These are phyloP conservation scores for Tolypocladium endophyticum DNA, from an alignment of 2,329 filamentous ascomycete species.

Conservation along the genomic window DNA sequence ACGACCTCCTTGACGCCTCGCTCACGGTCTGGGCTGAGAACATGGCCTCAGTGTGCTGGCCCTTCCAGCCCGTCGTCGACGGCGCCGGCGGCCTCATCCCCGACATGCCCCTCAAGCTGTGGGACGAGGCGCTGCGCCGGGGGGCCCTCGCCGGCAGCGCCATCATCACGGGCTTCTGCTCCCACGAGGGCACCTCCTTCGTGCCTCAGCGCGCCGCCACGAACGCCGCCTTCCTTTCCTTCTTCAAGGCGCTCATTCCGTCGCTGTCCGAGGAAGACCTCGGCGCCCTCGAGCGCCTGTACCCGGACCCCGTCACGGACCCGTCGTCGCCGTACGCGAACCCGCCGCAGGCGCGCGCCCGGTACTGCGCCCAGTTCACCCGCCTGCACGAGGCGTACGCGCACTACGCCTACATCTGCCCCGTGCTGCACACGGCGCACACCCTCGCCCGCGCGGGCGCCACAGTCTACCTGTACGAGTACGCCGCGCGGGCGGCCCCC, in stretches of 20 bases:
- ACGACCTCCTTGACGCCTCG: constrained; percentile 37
- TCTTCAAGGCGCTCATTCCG: constrained; percentile 54
- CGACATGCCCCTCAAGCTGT: constrained; percentile 47
- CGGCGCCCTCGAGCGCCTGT: constrained; percentile 43
- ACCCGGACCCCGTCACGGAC: constrained; percentile 44
- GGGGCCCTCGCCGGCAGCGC: constrained; percentile 15
- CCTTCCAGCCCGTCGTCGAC: constrained; percentile 63
- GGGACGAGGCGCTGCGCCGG: constrained; percentile 42
- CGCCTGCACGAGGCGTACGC: constrained; percentile 51
- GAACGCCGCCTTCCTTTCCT: constrained; percentile 42
- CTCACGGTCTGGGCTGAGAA: constrained; percentile 32
- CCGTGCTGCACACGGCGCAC: constrained; percentile 49
- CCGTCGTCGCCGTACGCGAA: constrained; percentile 29
- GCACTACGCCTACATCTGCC: constrained; percentile 55
- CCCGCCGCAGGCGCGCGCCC: constrained; percentile 18
- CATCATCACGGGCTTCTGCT: constrained; percentile 60
- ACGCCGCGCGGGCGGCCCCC: constrained; percentile 32
- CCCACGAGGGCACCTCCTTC: constrained; percentile 58
- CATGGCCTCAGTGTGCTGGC: constrained; percentile 38
- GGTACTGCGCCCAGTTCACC: constrained; percentile 42
- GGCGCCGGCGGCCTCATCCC: constrained; percentile 39
- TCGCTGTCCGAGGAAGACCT: constrained; percentile 41
- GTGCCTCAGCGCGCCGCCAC: constrained; percentile 39
- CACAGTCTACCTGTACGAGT: constrained; percentile 47
- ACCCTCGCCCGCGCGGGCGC: constrained; percentile 21